phyloP scores from a whole-genome alignment of 2,329 filamentous ascomycete species.

The Pseudocercospora eumusae region DNA sequence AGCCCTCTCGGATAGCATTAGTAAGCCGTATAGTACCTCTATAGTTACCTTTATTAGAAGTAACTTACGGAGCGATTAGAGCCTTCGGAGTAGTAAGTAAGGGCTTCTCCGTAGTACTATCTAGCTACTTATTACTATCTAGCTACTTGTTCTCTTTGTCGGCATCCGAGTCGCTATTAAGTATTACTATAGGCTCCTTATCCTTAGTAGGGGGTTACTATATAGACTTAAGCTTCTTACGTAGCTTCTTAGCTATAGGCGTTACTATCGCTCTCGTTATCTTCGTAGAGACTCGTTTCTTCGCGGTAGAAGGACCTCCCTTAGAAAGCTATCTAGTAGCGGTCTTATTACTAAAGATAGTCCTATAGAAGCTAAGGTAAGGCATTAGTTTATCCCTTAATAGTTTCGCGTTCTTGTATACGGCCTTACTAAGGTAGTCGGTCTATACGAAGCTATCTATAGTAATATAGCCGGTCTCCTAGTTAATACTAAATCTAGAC shows the following conservation, averaged over 20 bases:
- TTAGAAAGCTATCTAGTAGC: not conserved
- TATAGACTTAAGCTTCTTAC: no score
- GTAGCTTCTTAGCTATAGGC: no score
- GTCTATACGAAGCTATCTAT: not conserved
- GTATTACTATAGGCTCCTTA: no score
- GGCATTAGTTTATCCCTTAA: not conserved
- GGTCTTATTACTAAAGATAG: not conserved
- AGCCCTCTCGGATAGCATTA: not conserved
- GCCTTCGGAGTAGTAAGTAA: no score
- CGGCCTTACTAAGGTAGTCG: not conserved
- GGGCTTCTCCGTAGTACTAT: no score
- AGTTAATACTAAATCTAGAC: not conserved
- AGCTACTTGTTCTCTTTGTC: no score
- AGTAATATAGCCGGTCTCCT: not conserved
- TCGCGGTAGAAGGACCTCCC: not conserved
- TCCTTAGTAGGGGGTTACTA: no score
- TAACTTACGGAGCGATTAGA: no score
- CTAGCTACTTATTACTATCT: no score
- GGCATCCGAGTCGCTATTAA: no score
- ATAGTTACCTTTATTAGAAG: not conserved
- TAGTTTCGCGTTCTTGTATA: not conserved
- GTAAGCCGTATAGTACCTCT: not conserved
- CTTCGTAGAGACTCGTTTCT: not conserved
- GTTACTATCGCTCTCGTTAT: no score
- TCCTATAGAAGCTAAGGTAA: not conserved